These are phyloP conservation scores for Prunus fruticosa DNA, from an alignment of 306 rosid species.

Conservation along the genomic window DNA sequence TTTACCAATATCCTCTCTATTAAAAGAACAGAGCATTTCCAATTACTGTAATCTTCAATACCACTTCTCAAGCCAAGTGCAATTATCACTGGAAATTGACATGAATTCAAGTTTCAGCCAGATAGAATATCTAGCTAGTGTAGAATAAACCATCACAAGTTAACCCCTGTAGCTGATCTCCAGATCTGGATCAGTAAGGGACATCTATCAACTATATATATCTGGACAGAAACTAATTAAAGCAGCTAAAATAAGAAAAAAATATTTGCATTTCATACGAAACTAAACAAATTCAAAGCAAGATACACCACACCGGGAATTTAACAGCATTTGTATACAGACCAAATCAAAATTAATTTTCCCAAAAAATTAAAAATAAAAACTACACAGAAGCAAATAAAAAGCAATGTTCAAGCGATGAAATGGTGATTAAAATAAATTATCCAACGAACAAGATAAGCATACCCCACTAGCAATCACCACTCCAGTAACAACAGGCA, in stretches of 20 bases:
- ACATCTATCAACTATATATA: background rate
- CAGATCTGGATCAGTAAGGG: conserved; percentile 52
- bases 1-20: too few relatives aligned
- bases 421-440: background rate
- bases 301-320: background rate
- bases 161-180: background rate
- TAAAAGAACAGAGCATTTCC: background rate
- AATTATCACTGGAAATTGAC: background rate
- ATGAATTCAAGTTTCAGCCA: background rate
- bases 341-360: background rate
- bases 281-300: background rate
- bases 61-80: background rate
- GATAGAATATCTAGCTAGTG: conserved; percentile 22
- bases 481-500: conserved; percentile 96
- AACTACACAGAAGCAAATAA: background rate
- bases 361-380: background rate
- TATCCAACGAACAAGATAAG: conserved; percentile 9
- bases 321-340: background rate
- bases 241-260: background rate
- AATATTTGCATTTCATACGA: background rate
- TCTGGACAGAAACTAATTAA: conserved; percentile 10
- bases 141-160: background rate
- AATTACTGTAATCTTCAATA: background rate
- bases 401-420: background rate
- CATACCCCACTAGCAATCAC: conserved; percentile 99